phyloP scores from a whole-genome alignment of 129 eudicot species.

The Calendula officinalis region DNA sequence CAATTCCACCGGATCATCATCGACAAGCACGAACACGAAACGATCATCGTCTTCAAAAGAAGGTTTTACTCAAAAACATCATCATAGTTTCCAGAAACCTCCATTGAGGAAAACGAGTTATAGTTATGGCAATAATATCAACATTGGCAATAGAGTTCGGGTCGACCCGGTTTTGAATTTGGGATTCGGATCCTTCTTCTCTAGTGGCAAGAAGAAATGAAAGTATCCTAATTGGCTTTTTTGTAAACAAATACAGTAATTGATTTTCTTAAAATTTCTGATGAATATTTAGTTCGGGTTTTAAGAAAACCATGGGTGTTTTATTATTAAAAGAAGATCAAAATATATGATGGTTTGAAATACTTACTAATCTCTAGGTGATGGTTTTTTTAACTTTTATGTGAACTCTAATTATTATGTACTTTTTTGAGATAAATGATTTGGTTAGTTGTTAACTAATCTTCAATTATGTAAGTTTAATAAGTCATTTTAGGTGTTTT shows the following conservation, averaged over 20 bases:
- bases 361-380: not conserved
- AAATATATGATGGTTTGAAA: not conserved
- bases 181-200: slow-evolving; percentile 74
- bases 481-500: too few species aligned
- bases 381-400: slow-evolving; percentile 1
- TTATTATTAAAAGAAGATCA: not conserved
- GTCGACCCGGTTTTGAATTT: slow-evolving; percentile 70
- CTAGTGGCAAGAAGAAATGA: slow-evolving; percentile 59
- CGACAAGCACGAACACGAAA: slow-evolving; percentile 30
- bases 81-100: slow-evolving; percentile 49
- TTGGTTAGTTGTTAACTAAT: slow-evolving; percentile 11
- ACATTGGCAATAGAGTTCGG: slow-evolving; percentile 33
- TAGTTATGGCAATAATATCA: slow-evolving; percentile 16
- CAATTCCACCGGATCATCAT: slow-evolving; percentile 77
- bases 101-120: slow-evolving; percentile 59
- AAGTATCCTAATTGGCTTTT: slow-evolving; percentile 3
- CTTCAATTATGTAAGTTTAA: too few species aligned
- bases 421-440: slow-evolving; percentile 28
- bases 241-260: not conserved
- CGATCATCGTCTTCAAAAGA: slow-evolving; percentile 42
- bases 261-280: not conserved
- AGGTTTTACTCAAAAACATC: slow-evolving; percentile 35
- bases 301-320: not conserved
- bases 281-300: not conserved
- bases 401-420: slow-evolving; percentile 1